These are phyloP conservation scores for Pelargonium citronellum DNA, from an alignment of 441 rosid species.

Conservation along the genomic window DNA sequence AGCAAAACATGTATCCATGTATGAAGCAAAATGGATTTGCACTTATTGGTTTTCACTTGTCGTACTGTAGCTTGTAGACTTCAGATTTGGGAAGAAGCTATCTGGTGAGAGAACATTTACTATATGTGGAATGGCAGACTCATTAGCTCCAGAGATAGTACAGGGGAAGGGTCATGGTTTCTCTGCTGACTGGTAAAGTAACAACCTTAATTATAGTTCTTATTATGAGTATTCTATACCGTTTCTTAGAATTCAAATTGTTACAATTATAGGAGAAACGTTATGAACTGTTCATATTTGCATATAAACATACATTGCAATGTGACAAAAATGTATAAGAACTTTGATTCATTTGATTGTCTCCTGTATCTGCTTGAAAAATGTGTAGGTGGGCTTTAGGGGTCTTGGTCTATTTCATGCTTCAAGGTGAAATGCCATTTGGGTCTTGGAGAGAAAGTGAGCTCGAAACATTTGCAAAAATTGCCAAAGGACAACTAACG, in stretches of 20 bases:
- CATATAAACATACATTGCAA: neutral
- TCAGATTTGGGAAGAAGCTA: conserved; percentile 77
- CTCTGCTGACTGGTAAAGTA: conserved; percentile 71
- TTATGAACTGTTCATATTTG: neutral
- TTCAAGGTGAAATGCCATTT: conserved; percentile 80
- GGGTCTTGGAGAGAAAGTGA: conserved; percentile 89
- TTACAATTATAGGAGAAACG: neutral
- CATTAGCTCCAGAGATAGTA: conserved; percentile 82
- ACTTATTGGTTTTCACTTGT: conserved; percentile 15
- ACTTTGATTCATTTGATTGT: neutral
- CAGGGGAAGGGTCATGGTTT: conserved; percentile 90
- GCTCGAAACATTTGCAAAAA: conserved; percentile 64
- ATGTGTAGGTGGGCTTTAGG: conserved; percentile 86
- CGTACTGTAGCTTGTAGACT: conserved; percentile 68
- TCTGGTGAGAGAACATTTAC: conserved; percentile 74
- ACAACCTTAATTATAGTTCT: neutral
- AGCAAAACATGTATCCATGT: neutral
- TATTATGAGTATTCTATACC: neutral
- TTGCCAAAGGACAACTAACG: conserved; percentile 65
- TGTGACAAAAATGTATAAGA: neutral
- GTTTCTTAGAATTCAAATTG: neutral
- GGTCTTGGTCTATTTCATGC: conserved; percentile 71
- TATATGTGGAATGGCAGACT: conserved; percentile 81
- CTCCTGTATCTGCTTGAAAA: conserved; percentile 9
- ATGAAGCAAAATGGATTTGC: neutral